Evolutionary conservation across 495 filamentous ascomycete species (phyloP), one percentile per base, ranked within the genome.

Genomic region (Penicillium macrosclerotiorum): DNA sequence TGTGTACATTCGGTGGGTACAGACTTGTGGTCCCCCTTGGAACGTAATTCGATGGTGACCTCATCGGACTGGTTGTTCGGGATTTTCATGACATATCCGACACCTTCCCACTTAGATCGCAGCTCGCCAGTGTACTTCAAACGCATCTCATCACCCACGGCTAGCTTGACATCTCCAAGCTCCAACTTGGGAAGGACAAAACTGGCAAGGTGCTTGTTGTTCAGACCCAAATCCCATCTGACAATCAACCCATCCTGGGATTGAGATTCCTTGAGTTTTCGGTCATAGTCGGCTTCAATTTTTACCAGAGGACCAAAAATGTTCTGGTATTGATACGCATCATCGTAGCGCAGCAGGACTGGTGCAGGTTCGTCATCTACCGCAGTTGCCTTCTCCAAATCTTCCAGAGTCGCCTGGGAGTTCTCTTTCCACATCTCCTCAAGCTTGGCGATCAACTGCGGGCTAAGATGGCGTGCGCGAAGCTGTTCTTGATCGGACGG

Each of bases 341-440:
- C 94, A 43, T 97, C 93, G 54, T 99, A 99, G 40, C 90, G 90
- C 17, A 97, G 74, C 7, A 96, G 77, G 23, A 99, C 93, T 12
- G 90, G 89, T 5, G 89, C 86, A 22, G 94, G 94, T 34, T 96
- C 93, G 56, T 99, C 94, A 61, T 97, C 94, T 13, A 93, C 86
- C 36, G 89, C 89, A 22, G 85, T 89, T 19, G 87, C 88, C 67
- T 96, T 97, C 60, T 98, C 93, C 22, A 98, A 67, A 67, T 97
- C 94, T 19, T 85, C 84, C 54, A 96, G 79, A 1, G 93, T 97
- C 14, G 94, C 94, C 47, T 76, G 81, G 0, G 87, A 80, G 55
- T 95, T 94, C 39, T 96, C 93, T 64, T 97, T 97, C 93, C 93
- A 99, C 82, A 99, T 89, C 59, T 97, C 93, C 67, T 99, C 93